Base-by-base conservation (phyloP, 768 basidiomycete species). In the Lentinula lateritia region DNA sequence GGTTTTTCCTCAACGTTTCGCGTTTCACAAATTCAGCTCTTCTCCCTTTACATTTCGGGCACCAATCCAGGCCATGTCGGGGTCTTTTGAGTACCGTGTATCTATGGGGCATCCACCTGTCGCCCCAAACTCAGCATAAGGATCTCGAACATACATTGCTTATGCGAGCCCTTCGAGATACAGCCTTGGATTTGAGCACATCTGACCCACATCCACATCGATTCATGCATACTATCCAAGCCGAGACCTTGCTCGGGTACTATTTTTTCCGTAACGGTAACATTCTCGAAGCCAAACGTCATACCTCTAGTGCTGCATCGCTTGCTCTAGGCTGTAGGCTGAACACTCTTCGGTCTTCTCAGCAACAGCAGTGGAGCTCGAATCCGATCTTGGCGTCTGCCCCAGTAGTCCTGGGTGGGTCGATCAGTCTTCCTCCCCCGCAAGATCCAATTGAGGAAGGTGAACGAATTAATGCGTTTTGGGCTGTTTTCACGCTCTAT, bases 401-500 rank as follows among this genome's bases (percentile, higher is more conserved):
- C 66, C 80, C 67, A 71, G 66, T 53, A 23, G 28, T 28, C 28
- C 28, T 28, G 28, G 28, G 28, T 28, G 72, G 76, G 58, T 64
- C 67, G 23, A 65, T 72, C 35, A 77, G 10, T 75, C 84, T 55
- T 72, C 81, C 64, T 70, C 72, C 80, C 67, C 65, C 76, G 46
- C 66, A 58, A 16, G 80, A 82, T 66, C 64, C 71, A 28, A 68
- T 83, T n/a, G 86, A 87, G 63, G 85, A 87, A 67, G 86, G 82
- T 18, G 87, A 88, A 66, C 77, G 85, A 36, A 86, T 88, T 61
- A 84, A 83, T 59, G 83, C 79, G 0, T 88, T 89, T 68, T 89
- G 87, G 87, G 73, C 81, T 0, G 83, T 83, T 6, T 80, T 84
- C 63, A 73, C 76, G 52, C 75, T 87, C 58, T 86, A 88, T 71